Percentiles rank a stretch among this genome's conserved stretches.
These are phyloP conservation scores for Aspergillaceae sp. DNA, from an alignment of 2,329 filamentous ascomycete species.

Conservation along the genomic window DNA sequence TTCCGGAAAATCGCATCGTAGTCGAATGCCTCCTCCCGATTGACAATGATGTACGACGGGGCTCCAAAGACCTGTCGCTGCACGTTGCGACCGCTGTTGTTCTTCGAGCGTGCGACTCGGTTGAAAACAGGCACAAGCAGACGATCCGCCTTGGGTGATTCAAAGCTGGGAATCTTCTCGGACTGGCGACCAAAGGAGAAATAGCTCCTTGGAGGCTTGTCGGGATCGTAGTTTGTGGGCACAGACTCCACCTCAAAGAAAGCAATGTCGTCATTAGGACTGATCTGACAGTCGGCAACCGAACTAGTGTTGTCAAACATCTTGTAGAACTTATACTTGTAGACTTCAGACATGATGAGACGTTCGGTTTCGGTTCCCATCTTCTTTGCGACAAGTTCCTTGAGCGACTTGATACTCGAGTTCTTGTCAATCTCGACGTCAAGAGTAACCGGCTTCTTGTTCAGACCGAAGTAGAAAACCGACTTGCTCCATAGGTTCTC, in stretches of 20 bases:
- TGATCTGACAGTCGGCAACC: slow-evolving; percentile 64
- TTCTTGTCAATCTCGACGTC: slow-evolving; percentile 67
- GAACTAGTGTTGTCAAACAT: slow-evolving; percentile 62
- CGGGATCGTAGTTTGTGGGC: slow-evolving; percentile 67
- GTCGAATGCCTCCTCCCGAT: slow-evolving; percentile 59
- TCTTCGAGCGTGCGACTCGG: slow-evolving; percentile 21
- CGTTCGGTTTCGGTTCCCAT: slow-evolving; percentile 41
- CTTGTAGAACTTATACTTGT: slow-evolving; percentile 77
- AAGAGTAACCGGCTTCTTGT: slow-evolving; percentile 61
- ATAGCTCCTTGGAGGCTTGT: slow-evolving; percentile 40
- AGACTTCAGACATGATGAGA: slow-evolving; percentile 80
- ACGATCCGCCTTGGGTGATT: slow-evolving; percentile 38
- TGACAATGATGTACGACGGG: slow-evolving; percentile 61
- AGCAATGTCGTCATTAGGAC: slow-evolving; percentile 52
- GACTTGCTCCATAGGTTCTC: slow-evolving; percentile 70
- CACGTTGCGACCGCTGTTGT: slow-evolving; percentile 17
- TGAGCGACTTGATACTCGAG: slow-evolving; percentile 48
- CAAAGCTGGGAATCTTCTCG: slow-evolving; percentile 31
- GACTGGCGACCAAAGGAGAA: slow-evolving; percentile 23
- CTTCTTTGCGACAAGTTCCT: slow-evolving; percentile 47
- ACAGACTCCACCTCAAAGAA: slow-evolving; percentile 69
- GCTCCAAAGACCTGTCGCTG: slow-evolving; percentile 32
- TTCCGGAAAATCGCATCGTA: slow-evolving; percentile 72
- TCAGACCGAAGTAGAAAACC: slow-evolving; percentile 69
- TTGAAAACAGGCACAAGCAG: slow-evolving; percentile 44